These are phyloP conservation scores for Cladobotryum mycophilum DNA, from an alignment of 2,329 filamentous ascomycete genomes.

Conservation along the genomic window DNA sequence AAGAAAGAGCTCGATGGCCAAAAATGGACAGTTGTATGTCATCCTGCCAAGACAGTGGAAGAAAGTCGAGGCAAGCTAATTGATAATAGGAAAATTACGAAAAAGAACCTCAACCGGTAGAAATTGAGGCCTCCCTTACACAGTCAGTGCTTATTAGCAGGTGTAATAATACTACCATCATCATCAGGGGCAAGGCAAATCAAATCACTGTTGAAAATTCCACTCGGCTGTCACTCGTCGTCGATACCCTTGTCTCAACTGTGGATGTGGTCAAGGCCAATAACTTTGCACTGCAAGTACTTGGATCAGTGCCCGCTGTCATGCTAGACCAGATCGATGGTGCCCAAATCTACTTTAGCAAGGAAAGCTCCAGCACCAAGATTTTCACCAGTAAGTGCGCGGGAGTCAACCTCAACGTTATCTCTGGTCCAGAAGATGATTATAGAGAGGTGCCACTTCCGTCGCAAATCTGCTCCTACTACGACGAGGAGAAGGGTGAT, in stretches of 20 bases:
- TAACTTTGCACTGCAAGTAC: constrained; percentile 90
- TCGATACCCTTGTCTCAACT: constrained; percentile 84
- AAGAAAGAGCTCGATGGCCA: constrained; percentile 77
- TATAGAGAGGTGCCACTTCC: constrained; percentile 83
- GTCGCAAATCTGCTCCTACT: constrained; percentile 79
- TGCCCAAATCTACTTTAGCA: constrained; percentile 78
- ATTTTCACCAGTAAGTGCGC: constrained; percentile 86
- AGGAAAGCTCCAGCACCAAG: constrained; percentile 70
- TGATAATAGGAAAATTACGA: constrained; percentile 77
- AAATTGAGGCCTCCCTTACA: constrained; percentile 73
- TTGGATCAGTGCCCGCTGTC: constrained; percentile 79
- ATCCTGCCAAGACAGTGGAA: neutral
- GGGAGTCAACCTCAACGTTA: constrained; percentile 80
- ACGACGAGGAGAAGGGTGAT: constrained; percentile 62
- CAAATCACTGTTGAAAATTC: constrained; percentile 95
- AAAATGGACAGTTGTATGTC: constrained; percentile 80
- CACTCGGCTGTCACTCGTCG: constrained; percentile 71
- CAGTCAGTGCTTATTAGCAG: constrained; percentile 90
- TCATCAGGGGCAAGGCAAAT: constrained; percentile 89
- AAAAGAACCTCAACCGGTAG: constrained; percentile 62
- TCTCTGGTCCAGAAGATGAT: constrained; percentile 65
- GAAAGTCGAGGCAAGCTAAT: constrained; percentile 7
- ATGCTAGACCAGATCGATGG: constrained; percentile 91
- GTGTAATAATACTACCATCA: constrained; percentile 85
- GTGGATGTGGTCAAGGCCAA: constrained; percentile 93